Percentiles rank a stretch among this genome's conserved stretches.
These are phyloP conservation scores for Austroboletus novae-zelandiae DNA, from an alignment of 1,284 basidiomycete species.

Conservation along the genomic window DNA sequence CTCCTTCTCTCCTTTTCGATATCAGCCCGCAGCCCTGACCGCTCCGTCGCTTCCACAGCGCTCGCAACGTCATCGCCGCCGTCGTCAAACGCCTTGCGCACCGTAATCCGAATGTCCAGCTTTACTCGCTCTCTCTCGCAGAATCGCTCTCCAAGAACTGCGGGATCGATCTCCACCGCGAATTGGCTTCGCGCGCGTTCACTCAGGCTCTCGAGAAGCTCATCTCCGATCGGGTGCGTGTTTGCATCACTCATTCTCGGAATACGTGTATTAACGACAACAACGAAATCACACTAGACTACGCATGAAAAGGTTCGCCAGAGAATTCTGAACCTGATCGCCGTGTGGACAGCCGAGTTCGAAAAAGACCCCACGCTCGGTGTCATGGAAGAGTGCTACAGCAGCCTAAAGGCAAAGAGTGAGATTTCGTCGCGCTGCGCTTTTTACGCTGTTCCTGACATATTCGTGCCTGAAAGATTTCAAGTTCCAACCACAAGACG, in stretches of 20 bases:
- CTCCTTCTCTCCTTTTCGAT: constrained; percentile 21
- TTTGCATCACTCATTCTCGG: neutral
- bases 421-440: constrained; percentile 6
- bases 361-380: constrained; percentile 79
- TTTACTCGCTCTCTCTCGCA: constrained; percentile 86
- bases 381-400: constrained; percentile 90
- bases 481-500: constrained; percentile 65
- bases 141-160: constrained; percentile 94
- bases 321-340: constrained; percentile 72
- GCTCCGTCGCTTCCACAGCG: constrained; percentile 46
- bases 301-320: constrained; percentile 88
- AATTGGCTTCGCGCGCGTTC: constrained; percentile 89
- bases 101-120: constrained; percentile 94
- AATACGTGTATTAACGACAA: constrained; percentile 1
- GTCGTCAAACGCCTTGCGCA: constrained; percentile 90
- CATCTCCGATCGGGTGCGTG: constrained; percentile 77
- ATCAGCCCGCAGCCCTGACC: constrained; percentile 15
- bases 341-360: constrained; percentile 86
- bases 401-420: constrained; percentile 83
- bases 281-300: constrained; percentile 47
- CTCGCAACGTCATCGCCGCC: constrained; percentile 82
- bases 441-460: constrained; percentile 3
- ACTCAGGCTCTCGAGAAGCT: constrained; percentile 86
- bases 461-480: constrained; percentile 45
- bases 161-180: constrained; percentile 76